These are phyloP conservation scores for Coemansia aciculifera DNA, from an alignment of 192 early-diverging fungal species.

Conservation along the genomic window DNA sequence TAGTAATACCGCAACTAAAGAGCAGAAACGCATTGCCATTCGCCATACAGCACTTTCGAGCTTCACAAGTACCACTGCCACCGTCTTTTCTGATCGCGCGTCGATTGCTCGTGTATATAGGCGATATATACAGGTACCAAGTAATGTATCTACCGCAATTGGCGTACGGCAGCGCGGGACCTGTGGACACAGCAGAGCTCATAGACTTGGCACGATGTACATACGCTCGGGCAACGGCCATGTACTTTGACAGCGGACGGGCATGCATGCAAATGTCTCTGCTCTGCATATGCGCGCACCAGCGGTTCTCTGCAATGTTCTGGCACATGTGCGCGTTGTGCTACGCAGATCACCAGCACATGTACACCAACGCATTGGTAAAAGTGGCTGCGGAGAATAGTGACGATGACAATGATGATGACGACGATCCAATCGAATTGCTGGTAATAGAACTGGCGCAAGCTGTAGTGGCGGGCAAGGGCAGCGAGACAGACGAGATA, in stretches of 20 bases:
- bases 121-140: conserved; percentile 51
- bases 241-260: conserved; percentile 33
- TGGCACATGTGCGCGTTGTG: conserved; percentile 47
- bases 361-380: neutral
- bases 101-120: conserved; percentile 30
- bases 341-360: conserved; percentile 14
- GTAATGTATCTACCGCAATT: conserved; percentile 42
- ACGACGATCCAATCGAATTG: conserved; percentile 30
- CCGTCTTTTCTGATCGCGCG: conserved; percentile 26
- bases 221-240: conserved; percentile 33
- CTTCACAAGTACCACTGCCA: conserved; percentile 2
- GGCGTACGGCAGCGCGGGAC: conserved; percentile 13
- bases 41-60: conserved; percentile 7
- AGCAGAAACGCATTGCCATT: neutral
- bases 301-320: conserved; percentile 32
- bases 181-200: conserved; percentile 12
- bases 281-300: conserved; percentile 23
- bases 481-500: neutral
- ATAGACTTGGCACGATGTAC: conserved; percentile 29
- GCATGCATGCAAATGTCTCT: conserved; percentile 38
- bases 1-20: conserved; percentile 13
- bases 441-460: conserved; percentile 27
- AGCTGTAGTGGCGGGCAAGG: neutral
- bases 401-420: neutral
- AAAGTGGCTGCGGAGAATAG: neutral